Percentiles rank a stretch among this genome's conserved stretches.
phyloP scores from a whole-genome alignment of 306 rosid genomes.

The Citrullus colocynthis region DNA sequence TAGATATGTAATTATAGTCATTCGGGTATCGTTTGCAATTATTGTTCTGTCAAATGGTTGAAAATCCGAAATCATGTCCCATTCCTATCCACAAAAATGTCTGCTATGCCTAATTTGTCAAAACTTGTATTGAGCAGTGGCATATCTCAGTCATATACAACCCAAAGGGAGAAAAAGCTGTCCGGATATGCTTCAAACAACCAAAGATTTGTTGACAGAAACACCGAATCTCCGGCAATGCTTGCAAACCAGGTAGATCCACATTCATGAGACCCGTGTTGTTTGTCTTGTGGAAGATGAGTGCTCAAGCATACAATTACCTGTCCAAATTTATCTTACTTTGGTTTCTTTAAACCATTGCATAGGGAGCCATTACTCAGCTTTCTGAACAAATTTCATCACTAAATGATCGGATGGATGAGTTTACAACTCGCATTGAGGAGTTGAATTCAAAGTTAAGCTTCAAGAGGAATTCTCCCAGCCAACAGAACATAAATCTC shows the following conservation, averaged over 20 bases:
- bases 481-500: conserved; percentile 64
- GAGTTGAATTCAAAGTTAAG: conserved; percentile 72
- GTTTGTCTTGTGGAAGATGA: neutral
- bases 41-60: neutral
- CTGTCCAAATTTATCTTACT: neutral
- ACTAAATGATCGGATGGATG: conserved; percentile 91
- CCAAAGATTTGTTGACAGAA: conserved; percentile 52
- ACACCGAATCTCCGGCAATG: conserved; percentile 35
- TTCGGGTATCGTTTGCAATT: neutral
- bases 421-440: conserved; percentile 70
- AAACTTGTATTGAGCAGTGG: conserved; percentile 37
- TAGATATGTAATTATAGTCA: too few species aligned
- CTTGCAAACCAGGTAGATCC: conserved; percentile 46
- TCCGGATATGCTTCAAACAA: conserved; percentile 32
- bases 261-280: conserved; percentile 1
- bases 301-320: neutral
- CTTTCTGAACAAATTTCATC: conserved; percentile 86
- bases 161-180: conserved; percentile 66
- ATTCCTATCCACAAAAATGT: neutral
- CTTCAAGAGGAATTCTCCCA: conserved; percentile 36
- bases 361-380: conserved; percentile 50
- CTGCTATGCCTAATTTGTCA: neutral
- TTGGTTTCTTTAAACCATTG: conserved; percentile 1
- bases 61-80: neutral
- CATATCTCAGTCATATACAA: conserved; percentile 73